Evolutionary conservation across 257 asterid genomes (phyloP), one percentile per base, ranked within the genome.

Genomic region (Ajuga chamaepitys): DNA sequence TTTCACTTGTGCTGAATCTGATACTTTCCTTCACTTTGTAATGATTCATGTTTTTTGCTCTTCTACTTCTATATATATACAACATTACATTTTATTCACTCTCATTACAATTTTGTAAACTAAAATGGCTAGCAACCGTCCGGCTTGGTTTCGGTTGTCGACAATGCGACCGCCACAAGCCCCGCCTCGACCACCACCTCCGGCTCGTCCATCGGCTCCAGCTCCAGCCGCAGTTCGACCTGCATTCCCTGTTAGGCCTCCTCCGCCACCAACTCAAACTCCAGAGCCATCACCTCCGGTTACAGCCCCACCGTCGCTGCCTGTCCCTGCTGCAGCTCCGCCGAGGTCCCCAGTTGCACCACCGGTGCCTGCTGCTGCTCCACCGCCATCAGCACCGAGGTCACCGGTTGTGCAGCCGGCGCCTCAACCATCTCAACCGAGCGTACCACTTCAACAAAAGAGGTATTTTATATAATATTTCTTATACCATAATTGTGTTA

Each of bases 91-190:
- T 30, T 11, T 26, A 18, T 5, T 3, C 3, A 12, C 2, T 0
- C 7, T 7, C 2, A 13, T 2, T 4, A 5, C 1, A 6, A 5
- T 1, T 1, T 1, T 17, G 3, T 41, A 25, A 22, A 30, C 9
- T 13, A 4, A 60, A 53, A 80, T 80, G 85, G 78, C 75, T 5
- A 38, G 46, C 64, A 82, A 76, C 63, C 82, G 80, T 55, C 85
- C 82, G 3, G 35, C 69, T 66, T 80, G 82, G 82, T 77, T 77
- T 14, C 78, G 78, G 1, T 44, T 80, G 21, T 38, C 76, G 5
- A 24, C 71, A 4, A 41, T 66, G 68, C 79, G 78, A 0, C 80
- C 2, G 21, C 70, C 2, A 7, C 63, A 9, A n/a, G 71, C 56
- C 0, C 9, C 50, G 6, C 54, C 30, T 5, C n/a, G n/a, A n/a